Evolutionary conservation across 768 basidiomycete genomes (phyloP), one percentile per base, ranked within the genome.

Genomic region (Leccinum boreale): DNA sequence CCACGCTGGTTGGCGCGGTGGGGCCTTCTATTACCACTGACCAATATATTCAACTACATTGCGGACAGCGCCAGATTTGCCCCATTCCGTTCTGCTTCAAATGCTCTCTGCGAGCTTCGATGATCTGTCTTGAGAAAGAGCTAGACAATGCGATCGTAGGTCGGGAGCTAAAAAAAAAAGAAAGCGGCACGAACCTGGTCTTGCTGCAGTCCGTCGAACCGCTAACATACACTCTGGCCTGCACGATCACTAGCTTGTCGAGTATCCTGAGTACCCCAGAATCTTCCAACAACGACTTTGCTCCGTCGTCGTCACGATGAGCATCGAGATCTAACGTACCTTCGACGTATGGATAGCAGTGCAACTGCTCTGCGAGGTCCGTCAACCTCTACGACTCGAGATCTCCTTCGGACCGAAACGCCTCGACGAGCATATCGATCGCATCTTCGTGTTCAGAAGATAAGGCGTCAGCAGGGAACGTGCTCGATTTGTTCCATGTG

Each of bases 231-330:
- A 81, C 52, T 39, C 73, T 67, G 21, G 84, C 79, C 26, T 75
- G 68, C 57, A 75, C 76, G n/a, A 78, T 75, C 42, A 84, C 77
- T 57, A 80, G 67, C 67, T 85, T 85, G 58, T 86, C 82, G 57
- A 87, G 61, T 50, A 86, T 86, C 1, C 79, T 83, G 50, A 76
- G 60, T 23, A 81, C 70, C 0, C 85, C 85, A 0, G 76, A 56
- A 59, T 87, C 85, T 9, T 75, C 62, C 44, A 82, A 60, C 21
- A 79, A 54, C 23, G 73, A 17, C 15, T 36, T 17, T 7, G 35
- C 35, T 36, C 15, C 14, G 1, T 3, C 15, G 14, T 8, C 15
- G 35, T 3, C 3, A 36, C 3, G 15, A 36, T 8, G 71, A 14
- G 63, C 67, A 19, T 68, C 56, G 12, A 71, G 39, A 4, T 56